Conservation (phyloP, 148 eudicot genomes). For the Salicornia ramosissima region DNA sequence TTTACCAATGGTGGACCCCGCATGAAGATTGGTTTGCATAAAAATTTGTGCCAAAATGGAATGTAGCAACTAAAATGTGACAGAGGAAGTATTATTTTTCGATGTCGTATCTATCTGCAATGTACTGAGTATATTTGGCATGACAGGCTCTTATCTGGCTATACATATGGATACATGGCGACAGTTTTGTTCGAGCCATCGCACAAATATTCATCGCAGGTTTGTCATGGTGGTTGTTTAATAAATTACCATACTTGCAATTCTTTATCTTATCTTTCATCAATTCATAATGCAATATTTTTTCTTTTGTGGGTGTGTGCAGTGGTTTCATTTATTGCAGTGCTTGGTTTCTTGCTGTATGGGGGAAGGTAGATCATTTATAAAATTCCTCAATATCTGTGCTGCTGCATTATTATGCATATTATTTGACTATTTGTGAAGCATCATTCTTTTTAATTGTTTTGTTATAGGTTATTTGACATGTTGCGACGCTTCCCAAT, state of each 20-base stretch:
- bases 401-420: neutral
- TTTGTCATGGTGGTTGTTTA: constrained; percentile 15
- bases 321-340: constrained; percentile 54
- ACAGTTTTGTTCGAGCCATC: constrained; percentile 43
- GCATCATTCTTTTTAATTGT: constrained; percentile 11
- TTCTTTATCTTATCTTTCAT: neutral
- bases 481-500: constrained; percentile 64
- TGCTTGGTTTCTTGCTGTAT: constrained; percentile 51
- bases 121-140: constrained; percentile 1
- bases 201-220: constrained; percentile 85
- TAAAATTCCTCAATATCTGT: neutral
- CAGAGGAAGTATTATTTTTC: too few relatives aligned
- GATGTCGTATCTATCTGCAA: neutral
- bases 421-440: neutral
- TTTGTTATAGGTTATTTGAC: constrained; percentile 43
- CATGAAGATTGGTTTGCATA: too few relatives aligned
- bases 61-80: too few relatives aligned
- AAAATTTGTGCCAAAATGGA: too few relatives aligned
- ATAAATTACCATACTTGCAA: neutral
- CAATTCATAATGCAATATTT: neutral
- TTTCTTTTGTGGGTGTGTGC: constrained; percentile 17
- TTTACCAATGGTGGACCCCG: too few relatives aligned
- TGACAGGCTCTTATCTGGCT: constrained; percentile 76
- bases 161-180: constrained; percentile 64
- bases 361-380: constrained; percentile 52